phyloP scores from a whole-genome alignment of 78 protist species.

The Mastigamoeba balamuthi region DNA sequence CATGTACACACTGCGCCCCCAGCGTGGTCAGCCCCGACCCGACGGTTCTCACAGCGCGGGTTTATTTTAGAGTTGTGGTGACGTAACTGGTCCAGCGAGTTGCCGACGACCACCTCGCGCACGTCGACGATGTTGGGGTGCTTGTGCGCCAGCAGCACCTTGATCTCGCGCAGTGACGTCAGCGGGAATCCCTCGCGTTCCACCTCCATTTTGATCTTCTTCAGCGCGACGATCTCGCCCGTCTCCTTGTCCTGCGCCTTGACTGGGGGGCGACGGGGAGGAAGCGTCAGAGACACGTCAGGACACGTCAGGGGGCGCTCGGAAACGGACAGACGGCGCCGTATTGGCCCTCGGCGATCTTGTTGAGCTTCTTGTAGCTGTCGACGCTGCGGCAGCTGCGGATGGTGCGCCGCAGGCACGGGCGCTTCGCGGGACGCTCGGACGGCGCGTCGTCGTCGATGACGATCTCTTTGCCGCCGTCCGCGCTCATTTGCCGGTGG shows the following conservation, averaged over 20 bases:
- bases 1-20: slow-evolving; percentile 38
- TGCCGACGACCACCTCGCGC: slow-evolving; percentile 25
- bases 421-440: too few species aligned
- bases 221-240: slow-evolving; percentile 83
- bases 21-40: not conserved
- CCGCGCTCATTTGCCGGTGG: too few species aligned
- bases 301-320: too few species aligned
- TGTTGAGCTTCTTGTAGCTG: slow-evolving; percentile 65
- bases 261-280: slow-evolving; percentile 8
- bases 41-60: too few species aligned
- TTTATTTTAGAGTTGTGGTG: too few species aligned
- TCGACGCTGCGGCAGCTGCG: slow-evolving; percentile 60
- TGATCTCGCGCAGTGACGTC: slow-evolving; percentile 93
- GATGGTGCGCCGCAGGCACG: too few species aligned
- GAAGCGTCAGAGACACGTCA: not conserved
- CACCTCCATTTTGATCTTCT: slow-evolving; percentile 85
- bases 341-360: slow-evolving; percentile 96
- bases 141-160: slow-evolving; percentile 71
- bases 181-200: slow-evolving; percentile 89
- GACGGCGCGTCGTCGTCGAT: too few species aligned
- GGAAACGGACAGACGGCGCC: slow-evolving; percentile 87
- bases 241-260: slow-evolving; percentile 80
- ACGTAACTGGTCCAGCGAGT: too few species aligned
- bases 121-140: slow-evolving; percentile 89
- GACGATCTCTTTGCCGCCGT: too few species aligned